Evolutionary conservation across 169 alveolate genomes (phyloP), one percentile per base, ranked within the genome.

Genomic region (Ichthyophthirius multifiliis): DNA sequence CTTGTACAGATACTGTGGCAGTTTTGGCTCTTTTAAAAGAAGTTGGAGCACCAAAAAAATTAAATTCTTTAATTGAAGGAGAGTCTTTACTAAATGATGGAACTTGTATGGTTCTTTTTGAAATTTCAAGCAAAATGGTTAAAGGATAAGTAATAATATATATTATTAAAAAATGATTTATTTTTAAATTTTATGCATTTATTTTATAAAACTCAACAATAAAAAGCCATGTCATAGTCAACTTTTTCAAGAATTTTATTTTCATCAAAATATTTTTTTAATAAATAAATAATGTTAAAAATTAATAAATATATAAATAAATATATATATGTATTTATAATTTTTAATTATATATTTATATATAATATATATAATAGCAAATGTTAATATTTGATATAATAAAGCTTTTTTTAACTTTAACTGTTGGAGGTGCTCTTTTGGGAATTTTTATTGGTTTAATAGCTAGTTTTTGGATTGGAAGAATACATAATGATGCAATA

Each of bases 1-100:
- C 89, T 16, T 82, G 86, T 43, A 87, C 92, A 9, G 92, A 87
- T 74, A 83, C 92, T 18, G 92, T 87, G 12, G 92, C 92, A 35
- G 92, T 87, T 1, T 65, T 87, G 10, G 88, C 92, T 5, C 74
- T 87, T 13, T 67, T 87, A 12, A 87, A 83, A 39, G 86, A 77
- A 79, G 45, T 84, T 10, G 92, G 92, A 18, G 92, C 92, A 9
- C 73, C 84, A 9, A 65, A 83, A 73, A 73, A 77, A 43, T 75
- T 87, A 43, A 43, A 85, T 7, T 76, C 85, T 9, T 43, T 87
- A 13, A 87, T 87, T 15, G 92, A 87, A 79, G 91, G 91, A 47
- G 91, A 86, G 73, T 46, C 82, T 30, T 47, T 86, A 39, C 37
- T 86, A 2, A 86, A 86, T 37, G 91, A 86, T 44, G 91, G 91